phyloP scores from a whole-genome alignment of 192 early-diverging fungal species.

The Globomyces pollinis-pini region DNA sequence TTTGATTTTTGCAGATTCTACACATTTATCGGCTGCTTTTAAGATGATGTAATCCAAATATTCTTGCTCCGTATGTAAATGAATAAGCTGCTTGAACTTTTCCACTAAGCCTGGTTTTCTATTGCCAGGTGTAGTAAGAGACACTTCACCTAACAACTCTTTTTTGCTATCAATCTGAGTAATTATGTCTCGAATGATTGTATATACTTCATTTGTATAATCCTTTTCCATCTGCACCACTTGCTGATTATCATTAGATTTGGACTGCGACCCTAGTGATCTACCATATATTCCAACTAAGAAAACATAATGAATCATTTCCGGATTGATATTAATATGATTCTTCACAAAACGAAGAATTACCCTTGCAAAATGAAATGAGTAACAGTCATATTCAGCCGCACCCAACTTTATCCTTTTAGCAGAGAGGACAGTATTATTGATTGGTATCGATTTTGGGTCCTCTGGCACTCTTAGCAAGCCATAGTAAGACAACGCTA shows the following conservation, averaged over 20 bases:
- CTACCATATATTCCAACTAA: constrained; percentile 48
- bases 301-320: constrained; percentile 58
- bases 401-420: background rate
- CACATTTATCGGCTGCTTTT: constrained; percentile 62
- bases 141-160: constrained; percentile 19
- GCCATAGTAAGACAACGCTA: constrained; percentile 72
- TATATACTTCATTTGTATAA: constrained; percentile 43
- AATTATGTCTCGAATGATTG: constrained; percentile 53
- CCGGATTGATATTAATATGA: constrained; percentile 36
- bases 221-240: constrained; percentile 16
- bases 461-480: constrained; percentile 61
- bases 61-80: constrained; percentile 47
- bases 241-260: background rate
- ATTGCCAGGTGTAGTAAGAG: constrained; percentile 13
- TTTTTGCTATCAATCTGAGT: constrained; percentile 54
- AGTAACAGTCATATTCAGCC: constrained; percentile 13
- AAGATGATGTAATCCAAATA: constrained; percentile 59
- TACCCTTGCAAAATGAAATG: constrained; percentile 48
- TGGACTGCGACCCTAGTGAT: background rate
- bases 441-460: constrained; percentile 33
- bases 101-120: constrained; percentile 48
- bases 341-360: constrained; percentile 34
- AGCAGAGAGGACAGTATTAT: constrained; percentile 7
- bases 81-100: constrained; percentile 54
- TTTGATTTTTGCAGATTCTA: constrained; percentile 55